These are phyloP conservation scores for Cucurbita argyrosperma DNA, from an alignment of 306 rosid genomes.

Conservation along the genomic window DNA sequence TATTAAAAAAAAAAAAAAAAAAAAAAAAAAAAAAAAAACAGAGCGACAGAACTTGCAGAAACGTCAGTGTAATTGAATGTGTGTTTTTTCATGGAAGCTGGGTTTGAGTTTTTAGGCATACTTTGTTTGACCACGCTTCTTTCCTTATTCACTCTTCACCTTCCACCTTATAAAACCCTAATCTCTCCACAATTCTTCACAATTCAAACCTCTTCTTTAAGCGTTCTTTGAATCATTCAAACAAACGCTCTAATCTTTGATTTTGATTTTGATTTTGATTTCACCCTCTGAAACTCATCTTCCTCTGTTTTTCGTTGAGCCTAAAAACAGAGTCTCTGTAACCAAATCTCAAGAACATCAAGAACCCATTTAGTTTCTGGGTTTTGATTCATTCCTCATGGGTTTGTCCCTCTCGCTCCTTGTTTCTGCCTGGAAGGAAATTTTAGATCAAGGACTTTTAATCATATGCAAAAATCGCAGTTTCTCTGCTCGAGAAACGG, in stretches of 20 bases:
- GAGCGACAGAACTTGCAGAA: background rate
- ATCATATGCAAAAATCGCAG: conserved; percentile 12
- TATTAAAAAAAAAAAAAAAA: too few relatives aligned
- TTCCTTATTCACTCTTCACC: background rate
- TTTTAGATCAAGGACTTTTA: conserved; percentile 19
- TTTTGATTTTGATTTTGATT: conserved; percentile 16
- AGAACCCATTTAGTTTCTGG: background rate
- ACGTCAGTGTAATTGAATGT: background rate
- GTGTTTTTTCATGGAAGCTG: background rate
- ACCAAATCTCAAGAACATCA: background rate
- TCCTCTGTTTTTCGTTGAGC: background rate
- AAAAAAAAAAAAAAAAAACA: too few relatives aligned
- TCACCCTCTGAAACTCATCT: background rate
- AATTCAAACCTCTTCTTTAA: background rate
- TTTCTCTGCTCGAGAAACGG: conserved; percentile 30
- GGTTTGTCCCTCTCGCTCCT: conserved; percentile 51
- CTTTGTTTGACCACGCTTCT: background rate
- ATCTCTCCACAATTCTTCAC: background rate
- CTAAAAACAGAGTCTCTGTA: background rate
- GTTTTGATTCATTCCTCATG: conserved; percentile 12
- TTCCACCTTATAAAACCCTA: background rate
- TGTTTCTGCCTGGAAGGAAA: conserved; percentile 41
- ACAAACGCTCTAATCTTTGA: conserved; percentile 22
- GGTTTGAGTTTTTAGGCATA: background rate
- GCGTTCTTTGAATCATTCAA: conserved; percentile 41